phyloP scores from a whole-genome alignment of 1,284 basidiomycete species.

The Erythrobasidium hasegawianum region DNA sequence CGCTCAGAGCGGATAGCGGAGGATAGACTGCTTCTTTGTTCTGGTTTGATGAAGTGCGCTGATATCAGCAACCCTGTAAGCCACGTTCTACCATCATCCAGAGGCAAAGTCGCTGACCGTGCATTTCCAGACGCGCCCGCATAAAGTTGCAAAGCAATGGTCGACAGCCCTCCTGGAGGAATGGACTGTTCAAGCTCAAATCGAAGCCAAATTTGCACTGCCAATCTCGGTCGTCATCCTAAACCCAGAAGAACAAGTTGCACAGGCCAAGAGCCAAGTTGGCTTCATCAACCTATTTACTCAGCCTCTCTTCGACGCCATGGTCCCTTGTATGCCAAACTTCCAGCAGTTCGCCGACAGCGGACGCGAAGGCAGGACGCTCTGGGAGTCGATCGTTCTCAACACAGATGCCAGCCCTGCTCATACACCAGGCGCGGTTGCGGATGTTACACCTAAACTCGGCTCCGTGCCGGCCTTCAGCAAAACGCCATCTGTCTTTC shows the following conservation, averaged over 20 bases:
- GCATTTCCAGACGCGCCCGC: conserved; percentile 91
- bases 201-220: conserved; percentile 72
- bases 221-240: conserved; percentile 61
- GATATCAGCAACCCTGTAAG: conserved; percentile 90
- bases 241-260: conserved; percentile 54
- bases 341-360: conserved; percentile 42
- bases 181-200: conserved; percentile 78
- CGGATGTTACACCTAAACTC: not conserved
- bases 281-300: conserved; percentile 80
- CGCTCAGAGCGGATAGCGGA: conserved; percentile 52
- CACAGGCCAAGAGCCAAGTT: conserved; percentile 79
- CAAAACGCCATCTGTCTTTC: not conserved
- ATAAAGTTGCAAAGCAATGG: conserved; percentile 83
- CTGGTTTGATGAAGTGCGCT: conserved; percentile 88
- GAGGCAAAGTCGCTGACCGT: conserved; percentile 6
- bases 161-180: conserved; percentile 78
- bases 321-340: conserved; percentile 63
- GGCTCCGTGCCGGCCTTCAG: not conserved
- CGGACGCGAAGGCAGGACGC: conserved; percentile 40
- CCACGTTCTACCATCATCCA: conserved; percentile 2
- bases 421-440: not conserved
- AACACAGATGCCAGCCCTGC: conserved; percentile 1
- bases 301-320: conserved; percentile 72
- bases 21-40: conserved; percentile 71
- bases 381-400: conserved; percentile 42